Base-by-base conservation (phyloP, 1,284 basidiomycete species). In the Erythrobasidium hasegawianum region DNA sequence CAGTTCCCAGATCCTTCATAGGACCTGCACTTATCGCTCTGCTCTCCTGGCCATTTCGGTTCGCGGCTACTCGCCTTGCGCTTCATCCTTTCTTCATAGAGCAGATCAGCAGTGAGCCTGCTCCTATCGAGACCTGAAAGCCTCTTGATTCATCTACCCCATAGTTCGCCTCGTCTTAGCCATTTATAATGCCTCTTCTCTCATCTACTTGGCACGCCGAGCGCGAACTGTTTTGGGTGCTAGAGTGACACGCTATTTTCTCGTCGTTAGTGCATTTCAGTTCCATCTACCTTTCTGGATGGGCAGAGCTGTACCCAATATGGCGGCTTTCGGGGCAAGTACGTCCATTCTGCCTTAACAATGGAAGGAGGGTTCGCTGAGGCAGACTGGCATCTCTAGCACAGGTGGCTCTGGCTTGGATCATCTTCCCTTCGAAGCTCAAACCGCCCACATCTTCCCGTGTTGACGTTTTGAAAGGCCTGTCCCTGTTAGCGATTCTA, bases 231-330 rank as follows among this genome's bases (percentile, higher is more conserved):
- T 86, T 13, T 92, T 86, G 71, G 88, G 88, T 5, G 76, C 78
- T 1, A 74, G 77, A 2, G 82, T 86, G 0, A 80, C 85, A 3
- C 73, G 82, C 7, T 82, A 86, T 71, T 92, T 87, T 75, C 76
- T 84, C 1, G 65, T 91, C 0, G 75, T 96, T 20, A 86, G 86
- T 1, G 83, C 86, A 66, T 84, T 85, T 0, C 92, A 96, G 76
- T 97, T 97, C 75, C 95, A 97, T 77, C 77, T 93, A 11, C 86
- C 87, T 2, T 99, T 92, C 77, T 98, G 92, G 87, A 88, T 90
- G 78, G 86, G 91, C 2, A 81, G 95, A 53, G 96, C 95, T 0
- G 79, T 97, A 14, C 94, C 95, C 0, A 99, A 99, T 77, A 94
- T 93, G 84, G 85, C 93, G 69, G 92, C 92, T 2, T 80, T 95